A percentile compares a stretch with the other conserved stretches of the same genome.
Conservation (phyloP, 139 green algal species). For the Parachlorella kessleri region DNA sequence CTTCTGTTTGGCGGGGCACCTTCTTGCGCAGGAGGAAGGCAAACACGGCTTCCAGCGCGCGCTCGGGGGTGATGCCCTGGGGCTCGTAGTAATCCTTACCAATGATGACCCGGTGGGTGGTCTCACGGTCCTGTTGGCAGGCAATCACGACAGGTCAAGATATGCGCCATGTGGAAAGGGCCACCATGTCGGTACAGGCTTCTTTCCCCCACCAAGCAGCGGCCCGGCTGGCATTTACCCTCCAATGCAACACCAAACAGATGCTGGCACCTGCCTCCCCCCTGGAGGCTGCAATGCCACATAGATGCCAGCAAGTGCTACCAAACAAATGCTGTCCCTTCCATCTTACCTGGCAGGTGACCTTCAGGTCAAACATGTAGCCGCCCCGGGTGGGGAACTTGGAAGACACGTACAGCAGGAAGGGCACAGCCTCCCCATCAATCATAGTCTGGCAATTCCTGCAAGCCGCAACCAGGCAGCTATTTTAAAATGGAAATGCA, state of each 20-base stretch:
- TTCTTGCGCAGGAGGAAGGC: conserved; percentile 64
- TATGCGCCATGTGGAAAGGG: too few species aligned
- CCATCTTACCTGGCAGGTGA: conserved; percentile 31
- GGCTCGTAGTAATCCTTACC: conserved; percentile 74
- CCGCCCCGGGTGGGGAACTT: conserved; percentile 80
- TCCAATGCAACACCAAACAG: too few species aligned
- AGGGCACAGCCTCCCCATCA: conserved; percentile 25
- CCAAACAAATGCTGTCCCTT: neutral
- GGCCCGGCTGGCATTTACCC: too few species aligned
- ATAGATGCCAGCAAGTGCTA: neutral
- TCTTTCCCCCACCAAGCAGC: too few species aligned
- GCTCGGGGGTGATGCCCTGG: conserved; percentile 44
- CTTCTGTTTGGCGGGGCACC: conserved; percentile 49
- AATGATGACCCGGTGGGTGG: conserved; percentile 71
- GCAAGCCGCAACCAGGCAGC: neutral
- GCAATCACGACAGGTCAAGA: neutral
- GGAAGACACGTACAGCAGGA: conserved; percentile 29
- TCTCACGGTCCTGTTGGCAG: conserved; percentile 57
- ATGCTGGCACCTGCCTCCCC: neutral
- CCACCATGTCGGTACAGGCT: too few species aligned
- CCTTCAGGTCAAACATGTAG: conserved; percentile 73
- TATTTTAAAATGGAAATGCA: neutral
- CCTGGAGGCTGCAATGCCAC: too few species aligned
- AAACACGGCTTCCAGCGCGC: conserved; percentile 59
- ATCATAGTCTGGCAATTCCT: conserved; percentile 2